Evolutionary conservation across 1,139 yeast species (phyloP), one percentile per base, ranked within the genome.

Genomic region (Kurtzmaniella natalensis): DNA sequence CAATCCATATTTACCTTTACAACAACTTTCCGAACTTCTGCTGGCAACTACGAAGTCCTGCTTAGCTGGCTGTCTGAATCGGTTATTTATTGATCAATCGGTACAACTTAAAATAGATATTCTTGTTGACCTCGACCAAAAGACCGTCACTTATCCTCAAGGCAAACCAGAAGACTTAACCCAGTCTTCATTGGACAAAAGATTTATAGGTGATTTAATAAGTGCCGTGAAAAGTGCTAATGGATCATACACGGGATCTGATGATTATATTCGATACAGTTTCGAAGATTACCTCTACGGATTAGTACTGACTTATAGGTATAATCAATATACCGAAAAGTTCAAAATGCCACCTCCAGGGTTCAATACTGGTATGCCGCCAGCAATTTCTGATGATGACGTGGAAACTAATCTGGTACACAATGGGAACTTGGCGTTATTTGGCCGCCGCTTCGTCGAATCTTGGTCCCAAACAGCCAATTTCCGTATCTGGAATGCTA

Each of bases 1-100:
- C 70, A 83, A 85, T 45, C 97, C 98, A 0, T 92, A 89, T 55
- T 73, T 89, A 16, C 95, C 98, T 0, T 63, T 92, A 34, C 98
- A 89, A 55, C 97, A 89, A 52, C 64, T 92, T 37, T 83, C 82
- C 37, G 89, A 85, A 46, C 64, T 92, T 36, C 70, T 68, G 25
- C 70, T 73, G 21, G 64, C 69, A 1, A 74, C 70, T 30, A 72
- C 89, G 0, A 64, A 71, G 36, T 80, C 78, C 51, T 92, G 78
- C 45, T 66, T 87, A 59, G 75, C 87, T 36, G 98, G 98, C 0
- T 82, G 95, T 32, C 88, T 97, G 7, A 92, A 92, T 56, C 78
- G 88, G 24, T 62, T 92, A 31, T 66, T 92, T 35, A 64, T 84
- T 29, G 82, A 82, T 45, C 88, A 82, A 41, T 82, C 81, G 47